Percentiles rank a stretch among this genome's conserved stretches.
Conservation (phyloP, 768 basidiomycete genomes). For the Pisolithus tinctorius region DNA sequence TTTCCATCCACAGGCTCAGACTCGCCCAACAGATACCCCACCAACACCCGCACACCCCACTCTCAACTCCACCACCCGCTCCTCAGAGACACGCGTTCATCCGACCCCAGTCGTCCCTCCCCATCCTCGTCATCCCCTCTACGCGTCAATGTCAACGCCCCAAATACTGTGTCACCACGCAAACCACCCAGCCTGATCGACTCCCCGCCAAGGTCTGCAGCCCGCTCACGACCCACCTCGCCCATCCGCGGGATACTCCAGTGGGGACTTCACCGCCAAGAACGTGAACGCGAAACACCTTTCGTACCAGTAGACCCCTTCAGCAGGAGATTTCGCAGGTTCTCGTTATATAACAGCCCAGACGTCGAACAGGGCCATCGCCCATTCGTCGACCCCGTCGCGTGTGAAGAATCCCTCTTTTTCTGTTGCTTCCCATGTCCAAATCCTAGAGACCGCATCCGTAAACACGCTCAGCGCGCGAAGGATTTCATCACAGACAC, state of each 20-base stretch:
- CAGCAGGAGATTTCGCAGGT: slow-evolving; percentile 21
- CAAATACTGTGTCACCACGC: background rate
- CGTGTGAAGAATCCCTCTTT: slow-evolving; percentile 14
- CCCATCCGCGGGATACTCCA: slow-evolving; percentile 57
- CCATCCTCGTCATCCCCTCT: slow-evolving; percentile 3
- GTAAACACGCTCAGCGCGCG: slow-evolving; percentile 12
- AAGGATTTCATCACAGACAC: slow-evolving; percentile 29
- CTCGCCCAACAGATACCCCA: too few species aligned
- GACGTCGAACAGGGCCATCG: slow-evolving; percentile 10
- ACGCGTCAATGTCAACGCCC: slow-evolving; percentile 6
- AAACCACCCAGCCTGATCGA: slow-evolving; percentile 16
- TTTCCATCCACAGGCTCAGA: too few species aligned
- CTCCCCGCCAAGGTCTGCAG: slow-evolving; percentile 25
- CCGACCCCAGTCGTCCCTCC: slow-evolving; percentile 1
- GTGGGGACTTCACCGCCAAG: slow-evolving; percentile 46
- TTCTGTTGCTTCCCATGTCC: slow-evolving; percentile 15
- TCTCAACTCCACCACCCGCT: background rate
- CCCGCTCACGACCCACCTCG: slow-evolving; percentile 41
- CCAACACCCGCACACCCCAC: too few species aligned
- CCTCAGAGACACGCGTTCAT: slow-evolving; percentile 7
- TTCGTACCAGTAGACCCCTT: slow-evolving; percentile 56
- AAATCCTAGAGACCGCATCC: slow-evolving; percentile 6
- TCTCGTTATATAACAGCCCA: slow-evolving; percentile 16
- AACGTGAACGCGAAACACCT: slow-evolving; percentile 43
- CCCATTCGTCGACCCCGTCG: slow-evolving; percentile 10